These are phyloP conservation scores for Starmera caribaea DNA, from an alignment of 805 yeast genomes.

Conservation along the genomic window DNA sequence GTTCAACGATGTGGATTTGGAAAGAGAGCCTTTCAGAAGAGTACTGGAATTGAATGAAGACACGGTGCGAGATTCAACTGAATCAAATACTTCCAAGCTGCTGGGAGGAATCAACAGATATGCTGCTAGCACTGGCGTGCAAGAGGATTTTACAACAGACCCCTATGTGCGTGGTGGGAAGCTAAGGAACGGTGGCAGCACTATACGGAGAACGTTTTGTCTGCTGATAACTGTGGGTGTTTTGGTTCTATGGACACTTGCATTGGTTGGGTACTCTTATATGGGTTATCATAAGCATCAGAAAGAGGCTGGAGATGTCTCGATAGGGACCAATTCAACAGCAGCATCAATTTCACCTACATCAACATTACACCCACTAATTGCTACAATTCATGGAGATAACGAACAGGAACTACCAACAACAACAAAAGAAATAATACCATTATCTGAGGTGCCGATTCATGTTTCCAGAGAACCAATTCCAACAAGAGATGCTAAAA, in stretches of 20 bases:
- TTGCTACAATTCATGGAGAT: no score
- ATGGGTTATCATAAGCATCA: background rate
- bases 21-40: background rate
- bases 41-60: background rate
- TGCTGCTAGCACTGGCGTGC: slow-evolving; percentile 2
- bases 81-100: slow-evolving; percentile 16
- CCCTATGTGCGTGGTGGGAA: background rate
- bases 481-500: slow-evolving; percentile 1
- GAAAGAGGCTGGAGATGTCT: background rate
- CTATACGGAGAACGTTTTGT: background rate
- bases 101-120: slow-evolving; percentile 22
- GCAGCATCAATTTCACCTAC: background rate
- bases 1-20: background rate
- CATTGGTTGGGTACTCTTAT: background rate
- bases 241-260: slow-evolving; percentile 1
- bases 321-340: background rate
- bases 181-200: background rate
- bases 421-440: slow-evolving; percentile 1
- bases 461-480: slow-evolving; percentile 6
- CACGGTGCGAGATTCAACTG: background rate
- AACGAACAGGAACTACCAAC: no score
- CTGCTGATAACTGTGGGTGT: background rate
- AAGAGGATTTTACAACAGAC: slow-evolving; percentile 2
- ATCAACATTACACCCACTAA: no score
- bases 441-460: slow-evolving; percentile 3